Conservation (phyloP, 768 basidiomycete genomes). For the Russula virescens region DNA sequence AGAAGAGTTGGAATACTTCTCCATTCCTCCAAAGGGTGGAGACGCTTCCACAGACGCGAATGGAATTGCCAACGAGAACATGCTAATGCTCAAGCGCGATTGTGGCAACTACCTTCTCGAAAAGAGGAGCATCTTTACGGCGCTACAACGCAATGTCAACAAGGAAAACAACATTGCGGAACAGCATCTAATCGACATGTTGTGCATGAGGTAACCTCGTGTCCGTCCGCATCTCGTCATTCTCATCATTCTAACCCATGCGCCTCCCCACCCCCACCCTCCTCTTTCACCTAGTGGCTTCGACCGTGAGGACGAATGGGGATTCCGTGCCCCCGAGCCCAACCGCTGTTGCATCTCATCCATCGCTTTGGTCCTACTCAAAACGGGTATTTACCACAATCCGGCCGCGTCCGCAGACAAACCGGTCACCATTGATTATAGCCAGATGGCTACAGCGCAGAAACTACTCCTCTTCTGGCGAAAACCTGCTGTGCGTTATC, state of each 20-base stretch:
- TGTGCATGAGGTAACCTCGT: constrained; percentile 88
- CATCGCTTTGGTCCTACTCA: constrained; percentile 93
- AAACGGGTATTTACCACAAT: constrained; percentile 89
- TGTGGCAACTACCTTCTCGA: constrained; percentile 87
- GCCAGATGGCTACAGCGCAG: constrained; percentile 96
- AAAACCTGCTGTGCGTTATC: constrained; percentile 87
- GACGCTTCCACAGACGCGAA: constrained; percentile 62
- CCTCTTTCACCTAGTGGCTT: constrained; percentile 62
- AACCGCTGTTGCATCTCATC: constrained; percentile 97
- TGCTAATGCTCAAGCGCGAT: constrained; percentile 76
- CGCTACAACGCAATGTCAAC: constrained; percentile 96
- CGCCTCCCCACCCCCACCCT: background rate
- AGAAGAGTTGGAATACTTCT: constrained; percentile 97
- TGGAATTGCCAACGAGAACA: constrained; percentile 71
- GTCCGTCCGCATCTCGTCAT: constrained; percentile 18
- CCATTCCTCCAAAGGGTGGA: constrained; percentile 75
- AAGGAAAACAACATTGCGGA: constrained; percentile 99
- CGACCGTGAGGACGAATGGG: constrained; percentile 97
- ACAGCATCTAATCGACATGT: constrained; percentile 99
- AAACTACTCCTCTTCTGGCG: constrained; percentile 97
- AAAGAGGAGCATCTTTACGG: constrained; percentile 91
- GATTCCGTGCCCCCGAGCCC: constrained; percentile 92
- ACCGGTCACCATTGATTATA: constrained; percentile 78
- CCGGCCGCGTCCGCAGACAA: constrained; percentile 47
- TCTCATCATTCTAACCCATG: constrained; percentile 14